These are phyloP conservation scores for Carex parvula DNA, from an alignment of 176 grass and related monocot species.

Conservation along the genomic window DNA sequence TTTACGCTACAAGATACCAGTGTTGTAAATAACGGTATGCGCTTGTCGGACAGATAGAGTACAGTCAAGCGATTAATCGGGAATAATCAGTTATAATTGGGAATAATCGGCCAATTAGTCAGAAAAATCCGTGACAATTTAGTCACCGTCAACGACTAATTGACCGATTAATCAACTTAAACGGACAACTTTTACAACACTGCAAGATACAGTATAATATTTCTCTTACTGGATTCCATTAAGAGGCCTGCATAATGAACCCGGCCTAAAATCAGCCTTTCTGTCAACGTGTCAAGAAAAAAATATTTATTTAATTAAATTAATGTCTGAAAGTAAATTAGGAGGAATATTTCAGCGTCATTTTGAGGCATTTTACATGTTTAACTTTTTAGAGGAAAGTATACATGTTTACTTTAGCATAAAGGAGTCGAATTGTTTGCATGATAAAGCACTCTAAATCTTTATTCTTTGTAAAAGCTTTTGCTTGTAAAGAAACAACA, in stretches of 20 bases:
- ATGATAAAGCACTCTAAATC: not conserved
- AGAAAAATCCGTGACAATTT: no score
- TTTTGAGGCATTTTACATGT: not conserved
- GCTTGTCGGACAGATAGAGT: no score
- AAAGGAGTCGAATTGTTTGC: not conserved
- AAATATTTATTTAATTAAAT: not conserved
- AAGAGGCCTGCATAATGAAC: not conserved
- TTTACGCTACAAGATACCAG: no score
- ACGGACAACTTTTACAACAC: no score
- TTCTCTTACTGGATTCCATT: not conserved
- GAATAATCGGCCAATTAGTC: no score
- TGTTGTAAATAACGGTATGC: no score
- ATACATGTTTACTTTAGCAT: not conserved
- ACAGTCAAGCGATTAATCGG: no score
- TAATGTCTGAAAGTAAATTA: not conserved
- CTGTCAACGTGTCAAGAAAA: no score
- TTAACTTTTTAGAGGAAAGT: not conserved
- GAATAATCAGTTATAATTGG: not conserved
- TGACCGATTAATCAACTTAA: no score
- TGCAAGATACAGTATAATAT: no score
- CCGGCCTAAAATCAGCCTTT: not conserved
- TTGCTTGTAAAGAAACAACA: no score
- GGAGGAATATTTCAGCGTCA: conserved; percentile 9
- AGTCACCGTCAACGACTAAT: no score
- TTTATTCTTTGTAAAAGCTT: not conserved